Base-by-base conservation (phyloP, 345 rosid genomes). In the Syzygium aqueum region DNA sequence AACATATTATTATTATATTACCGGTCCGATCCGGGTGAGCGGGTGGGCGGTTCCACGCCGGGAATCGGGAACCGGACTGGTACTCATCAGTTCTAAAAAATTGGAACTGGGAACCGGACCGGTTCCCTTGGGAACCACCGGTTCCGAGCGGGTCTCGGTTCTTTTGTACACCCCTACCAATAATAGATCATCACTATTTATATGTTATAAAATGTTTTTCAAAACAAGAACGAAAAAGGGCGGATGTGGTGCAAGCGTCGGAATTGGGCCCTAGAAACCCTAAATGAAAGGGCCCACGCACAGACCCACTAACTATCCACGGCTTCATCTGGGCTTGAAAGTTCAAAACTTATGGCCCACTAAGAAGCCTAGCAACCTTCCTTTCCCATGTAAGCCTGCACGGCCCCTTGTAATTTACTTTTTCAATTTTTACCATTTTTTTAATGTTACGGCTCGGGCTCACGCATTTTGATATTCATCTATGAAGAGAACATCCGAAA, bases 171-270 rank as follows among this genome's bases (percentile, higher is more conserved):
- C n/a, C n/a, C n/a, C n/a, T n/a, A n/a, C n/a, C 40, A 33, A 33
- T 73, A 37, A 37, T 73, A 30, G 82, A 33, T 73, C 49, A 2
- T 73, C 80, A 33, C 27, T n/a, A 30, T 17, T 15, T 30, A 16
- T 30, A 16, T 65, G 77, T 30, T 16, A 7, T 17, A 14, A 65
- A 65, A 65, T 65, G 22, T 3, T 43, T 30, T 8, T 30, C 11
- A 16, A 8, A 16, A 65, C 8, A 65, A n/a, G 33, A 5, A 12
- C 3, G 3, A 8, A 30, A 7, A 33, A 1, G 21, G 2, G 2
- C 6, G 2, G 40, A 63, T 14, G 78, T 2, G 37, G 25, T 2
- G 2, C 46, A 0, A 17, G 46, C 46, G 9, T 33, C 78, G 0
- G 10, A 33, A 73, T 0, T 19, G 49, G 49, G 80, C 27, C 78